phyloP scores from a whole-genome alignment of 1,284 basidiomycete genomes.

The Psilocybe mexicana region DNA sequence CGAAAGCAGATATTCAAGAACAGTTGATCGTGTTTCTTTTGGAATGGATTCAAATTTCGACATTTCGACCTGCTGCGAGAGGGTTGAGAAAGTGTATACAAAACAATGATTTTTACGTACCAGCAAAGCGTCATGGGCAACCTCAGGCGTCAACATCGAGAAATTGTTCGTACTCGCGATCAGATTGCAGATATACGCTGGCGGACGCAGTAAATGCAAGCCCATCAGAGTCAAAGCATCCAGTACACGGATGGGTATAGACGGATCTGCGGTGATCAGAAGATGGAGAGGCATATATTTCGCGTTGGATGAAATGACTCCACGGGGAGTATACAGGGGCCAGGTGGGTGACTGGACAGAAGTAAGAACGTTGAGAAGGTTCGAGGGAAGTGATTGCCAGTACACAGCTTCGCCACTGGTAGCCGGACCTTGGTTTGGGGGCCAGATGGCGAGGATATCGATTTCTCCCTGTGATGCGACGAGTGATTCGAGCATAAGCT shows the following conservation, averaged over 20 bases:
- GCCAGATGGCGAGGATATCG: conserved; percentile 40
- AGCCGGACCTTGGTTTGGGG: conserved; percentile 27
- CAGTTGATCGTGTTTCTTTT: conserved; percentile 14
- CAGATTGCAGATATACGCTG: conserved; percentile 30
- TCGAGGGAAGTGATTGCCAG: conserved; percentile 32
- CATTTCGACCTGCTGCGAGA: conserved; percentile 5
- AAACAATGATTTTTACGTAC: conserved; percentile 17
- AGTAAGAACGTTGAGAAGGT: conserved; percentile 26
- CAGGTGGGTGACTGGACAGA: conserved; percentile 29
- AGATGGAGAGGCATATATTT: conserved; percentile 21
- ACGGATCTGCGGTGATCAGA: conserved; percentile 27
- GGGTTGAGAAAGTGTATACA: background rate
- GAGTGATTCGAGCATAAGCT: conserved; percentile 28
- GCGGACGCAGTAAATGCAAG: conserved; percentile 33
- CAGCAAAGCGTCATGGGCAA: conserved; percentile 21
- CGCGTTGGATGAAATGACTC: background rate
- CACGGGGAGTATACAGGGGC: conserved; percentile 27
- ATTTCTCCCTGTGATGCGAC: conserved; percentile 19
- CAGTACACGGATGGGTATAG: conserved; percentile 15
- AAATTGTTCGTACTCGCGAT: conserved; percentile 16
- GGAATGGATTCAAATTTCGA: conserved; percentile 1
- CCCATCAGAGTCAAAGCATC: conserved; percentile 20
- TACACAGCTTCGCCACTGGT: conserved; percentile 39
- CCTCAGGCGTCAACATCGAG: conserved; percentile 15
- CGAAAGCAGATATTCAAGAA: conserved; percentile 39